Conservation (phyloP, 2,329 filamentous ascomycete genomes). For the Xylaria sp. region DNA sequence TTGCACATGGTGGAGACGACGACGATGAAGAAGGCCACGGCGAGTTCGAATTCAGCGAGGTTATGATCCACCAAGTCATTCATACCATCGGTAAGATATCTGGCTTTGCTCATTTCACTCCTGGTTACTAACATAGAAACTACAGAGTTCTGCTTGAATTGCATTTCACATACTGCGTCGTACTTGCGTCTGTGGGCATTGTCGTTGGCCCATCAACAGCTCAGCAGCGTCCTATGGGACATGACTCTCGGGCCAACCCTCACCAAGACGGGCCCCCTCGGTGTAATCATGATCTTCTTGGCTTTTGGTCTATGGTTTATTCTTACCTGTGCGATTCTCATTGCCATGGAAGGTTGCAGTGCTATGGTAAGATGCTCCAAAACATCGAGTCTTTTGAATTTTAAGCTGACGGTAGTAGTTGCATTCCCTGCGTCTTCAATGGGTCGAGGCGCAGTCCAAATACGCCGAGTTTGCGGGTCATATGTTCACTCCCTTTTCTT, state of each 20-base stretch:
- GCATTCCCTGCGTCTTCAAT: constrained; percentile 80
- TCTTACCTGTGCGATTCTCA: constrained; percentile 78
- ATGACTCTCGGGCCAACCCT: constrained; percentile 92
- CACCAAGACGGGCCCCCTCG: constrained; percentile 69
- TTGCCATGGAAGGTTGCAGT: constrained; percentile 84
- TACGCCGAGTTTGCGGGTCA: constrained; percentile 83
- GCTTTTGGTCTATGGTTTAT: constrained; percentile 92
- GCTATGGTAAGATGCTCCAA: constrained; percentile 65
- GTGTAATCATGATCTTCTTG: constrained; percentile 82
- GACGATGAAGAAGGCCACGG: constrained; percentile 84
- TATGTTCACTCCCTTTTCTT: constrained; percentile 81
- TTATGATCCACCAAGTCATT: constrained; percentile 99
- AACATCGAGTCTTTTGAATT: background rate
- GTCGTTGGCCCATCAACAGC: constrained; percentile 96
- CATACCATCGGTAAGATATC: constrained; percentile 87
- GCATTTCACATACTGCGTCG: constrained; percentile 97
- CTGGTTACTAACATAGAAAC: constrained; percentile 14
- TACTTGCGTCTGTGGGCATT: constrained; percentile 98
- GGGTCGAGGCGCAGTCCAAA: constrained; percentile 88
- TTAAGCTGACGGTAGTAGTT: constrained; percentile 53
- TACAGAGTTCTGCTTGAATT: constrained; percentile 96
- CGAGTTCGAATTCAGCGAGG: constrained; percentile 96
- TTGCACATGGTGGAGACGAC: constrained; percentile 67
- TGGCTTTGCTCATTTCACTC: background rate
- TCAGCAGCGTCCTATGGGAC: constrained; percentile 93